Evolutionary conservation across 139 green algal species (phyloP), one percentile per base, ranked within the genome.

Genomic region (Limnomonas spitsbergensis): DNA sequence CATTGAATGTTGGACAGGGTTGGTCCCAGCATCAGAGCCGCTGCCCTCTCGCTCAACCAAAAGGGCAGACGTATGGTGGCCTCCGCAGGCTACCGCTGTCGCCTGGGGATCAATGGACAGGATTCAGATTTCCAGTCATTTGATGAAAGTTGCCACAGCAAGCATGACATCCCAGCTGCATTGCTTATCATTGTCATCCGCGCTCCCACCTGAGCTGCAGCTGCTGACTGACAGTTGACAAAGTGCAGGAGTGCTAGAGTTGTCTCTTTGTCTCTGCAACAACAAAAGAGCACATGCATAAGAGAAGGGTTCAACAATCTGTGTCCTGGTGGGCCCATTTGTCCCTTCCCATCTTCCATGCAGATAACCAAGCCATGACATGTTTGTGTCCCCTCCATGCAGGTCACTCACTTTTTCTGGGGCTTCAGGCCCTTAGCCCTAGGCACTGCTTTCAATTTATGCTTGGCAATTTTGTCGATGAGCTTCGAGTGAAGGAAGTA

Each of bases 161-260:
- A 6, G 7, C 42, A 54, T 27, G 42, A 54, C 7, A 9, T 54
- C 9, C 6, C 42, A 54, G 42, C 6, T 9, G 42, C 42, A 54
- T 54, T 54, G 42, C 42, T 54, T 54, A 9, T 27, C 9, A 27
- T 54, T 54, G 42, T 54, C 7, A 9, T 54, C 7, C 42, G 9
- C 7, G 24, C 32, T 9, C 81, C 34, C 34, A 88, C 83, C 83
- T 88, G 84, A 0, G 90, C 89, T 1, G 89, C 90, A 14, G 89
- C 90, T 2, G 77, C 78, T 40, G 87, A 91, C 76, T 94, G 90
- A 66, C 85, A 82, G 26, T 82, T 88, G 20, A 94, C 78, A 69
- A 91, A 94, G 61, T 90, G 87, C 38, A 94, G 85, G 52, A 94
- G 77, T 2, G 82, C 83, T 2, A 91, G 81, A 56, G 83, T 88